Evolutionary conservation across 1,284 basidiomycete genomes (phyloP).

Genomic region (Apiotrichum mycotoxinovorans): DNA sequence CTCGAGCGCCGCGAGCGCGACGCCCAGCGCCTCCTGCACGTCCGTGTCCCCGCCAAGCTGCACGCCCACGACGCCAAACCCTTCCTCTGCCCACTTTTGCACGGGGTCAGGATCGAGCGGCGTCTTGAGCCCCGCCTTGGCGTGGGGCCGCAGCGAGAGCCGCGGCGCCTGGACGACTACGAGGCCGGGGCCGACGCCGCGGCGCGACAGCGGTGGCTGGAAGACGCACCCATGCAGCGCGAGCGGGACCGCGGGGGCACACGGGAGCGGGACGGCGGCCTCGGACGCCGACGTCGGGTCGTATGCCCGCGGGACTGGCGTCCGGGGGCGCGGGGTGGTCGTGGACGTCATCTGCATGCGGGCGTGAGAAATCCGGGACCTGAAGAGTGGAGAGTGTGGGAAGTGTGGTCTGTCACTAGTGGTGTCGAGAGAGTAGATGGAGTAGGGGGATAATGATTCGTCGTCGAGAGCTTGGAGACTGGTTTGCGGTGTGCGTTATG

Average conservation of each 20-base stretch:
- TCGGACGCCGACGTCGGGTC: conserved; percentile 1
- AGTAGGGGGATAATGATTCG: too few relatives aligned
- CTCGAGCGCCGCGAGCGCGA: conserved; percentile 17
- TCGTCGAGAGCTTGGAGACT: too few relatives aligned
- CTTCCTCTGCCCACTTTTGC: conserved; percentile 25
- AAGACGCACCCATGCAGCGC: conserved; percentile 5
- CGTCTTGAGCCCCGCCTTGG: conserved; percentile 1
- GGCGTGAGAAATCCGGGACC: too few relatives aligned
- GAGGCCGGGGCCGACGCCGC: conserved; percentile 18
- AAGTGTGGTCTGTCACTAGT: too few relatives aligned
- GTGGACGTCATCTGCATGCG: too few relatives aligned
- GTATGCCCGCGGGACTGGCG: background rate
- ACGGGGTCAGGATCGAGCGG: conserved; percentile 24
- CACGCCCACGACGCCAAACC: conserved; percentile 17
- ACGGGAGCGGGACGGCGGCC: conserved; percentile 6
- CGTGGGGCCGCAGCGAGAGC: conserved; percentile 13
- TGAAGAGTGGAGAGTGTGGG: too few relatives aligned
- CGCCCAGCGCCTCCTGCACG: conserved; percentile 8
- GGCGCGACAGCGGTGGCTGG: conserved; percentile 17
- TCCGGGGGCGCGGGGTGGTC: background rate
- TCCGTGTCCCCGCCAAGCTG: conserved; percentile 13
- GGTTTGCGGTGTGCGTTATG: too few relatives aligned
- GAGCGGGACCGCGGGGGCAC: conserved; percentile 3
- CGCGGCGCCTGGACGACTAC: conserved; percentile 14
- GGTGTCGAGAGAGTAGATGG: too few relatives aligned